These are phyloP conservation scores for Lomentospora prolificans DNA, from an alignment of 2,329 filamentous ascomycete genomes.

Conservation along the genomic window DNA sequence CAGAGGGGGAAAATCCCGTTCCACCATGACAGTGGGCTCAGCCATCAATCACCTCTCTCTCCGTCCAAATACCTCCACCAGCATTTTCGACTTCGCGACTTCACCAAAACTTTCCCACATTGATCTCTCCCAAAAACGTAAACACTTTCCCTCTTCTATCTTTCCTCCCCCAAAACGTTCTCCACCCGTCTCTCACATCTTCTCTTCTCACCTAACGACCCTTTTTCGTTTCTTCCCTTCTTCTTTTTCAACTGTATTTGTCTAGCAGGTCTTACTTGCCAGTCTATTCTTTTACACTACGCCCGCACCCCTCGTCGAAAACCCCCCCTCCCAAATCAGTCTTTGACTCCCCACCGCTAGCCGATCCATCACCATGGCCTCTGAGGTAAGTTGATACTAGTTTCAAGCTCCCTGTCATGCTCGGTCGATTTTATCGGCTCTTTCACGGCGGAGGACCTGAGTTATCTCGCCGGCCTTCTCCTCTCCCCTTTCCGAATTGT, in stretches of 20 bases:
- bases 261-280: constrained; percentile 1
- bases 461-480: not conserved
- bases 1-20: constrained; percentile 2
- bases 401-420: constrained; percentile 8
- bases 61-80: not conserved
- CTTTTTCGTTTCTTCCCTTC: not conserved
- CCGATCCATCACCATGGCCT: constrained; percentile 41
- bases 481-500: not conserved
- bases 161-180: not conserved
- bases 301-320: constrained; percentile 6
- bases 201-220: not conserved
- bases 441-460: no score
- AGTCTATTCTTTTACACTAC: constrained; percentile 1
- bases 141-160: not conserved
- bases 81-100: constrained; percentile 1
- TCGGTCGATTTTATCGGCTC: constrained; percentile 7
- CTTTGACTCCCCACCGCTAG: not conserved
- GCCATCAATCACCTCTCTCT: not conserved
- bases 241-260: constrained; percentile 2
- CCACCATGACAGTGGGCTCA: constrained; percentile 1
- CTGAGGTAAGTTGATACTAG: constrained; percentile 42
- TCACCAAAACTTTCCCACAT: constrained; percentile 2
- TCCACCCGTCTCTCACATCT: not conserved
- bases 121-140: not conserved
- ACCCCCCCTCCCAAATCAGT: constrained; percentile 1